Base-by-base conservation (phyloP, 306 rosid species). In the Citrullus mucosospermus region DNA sequence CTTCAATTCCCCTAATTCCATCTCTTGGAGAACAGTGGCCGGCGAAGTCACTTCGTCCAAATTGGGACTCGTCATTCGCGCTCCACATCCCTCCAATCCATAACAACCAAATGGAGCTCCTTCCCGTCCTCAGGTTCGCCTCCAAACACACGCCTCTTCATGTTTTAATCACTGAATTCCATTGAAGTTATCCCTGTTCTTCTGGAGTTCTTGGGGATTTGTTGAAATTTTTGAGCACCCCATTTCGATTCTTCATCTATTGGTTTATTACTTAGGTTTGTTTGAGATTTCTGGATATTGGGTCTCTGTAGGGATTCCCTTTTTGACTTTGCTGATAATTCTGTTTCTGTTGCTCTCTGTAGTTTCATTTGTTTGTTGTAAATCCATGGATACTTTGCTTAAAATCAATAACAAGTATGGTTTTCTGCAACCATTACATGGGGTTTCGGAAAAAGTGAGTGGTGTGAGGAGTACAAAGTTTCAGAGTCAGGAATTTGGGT, bases 331-430 rank as follows among this genome's bases (percentile, higher is more conserved):
- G 6, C 6, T 73, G 59, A 20, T 48, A 48, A 48, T 46, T 71
- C 22, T 71, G 76, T 13, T 71, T 71, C 7, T 48, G n/a, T 43
- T 70, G 76, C 56, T 12, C 30, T 66, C 16, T 0, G 16, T 22
- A 20, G 75, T 69, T 8, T 67, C 6, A 41, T 81, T 71, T 25
- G 61, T 77, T 20, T 81, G 46, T 54, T 69, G 66, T 30, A 55
- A 76, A 59, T 59, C 20, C 58, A 95, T 95, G 99, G 99, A 90
- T 83, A 91, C 99, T 78, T 81, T 92, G 56, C 97, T 95, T 80
- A 95, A 95, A 88, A 95, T 93, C 50, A 96, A 91, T 51, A 92
- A 90, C 89, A 92, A 83, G 83, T 96, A 91, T 82, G 89, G 78
- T 50, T 92, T 88, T 85, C 81, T 92, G 79, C 93, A 88, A 78